Evolutionary conservation across 2,329 filamentous ascomycete genomes (phyloP).

Genomic region (Fusarium redolens): DNA sequence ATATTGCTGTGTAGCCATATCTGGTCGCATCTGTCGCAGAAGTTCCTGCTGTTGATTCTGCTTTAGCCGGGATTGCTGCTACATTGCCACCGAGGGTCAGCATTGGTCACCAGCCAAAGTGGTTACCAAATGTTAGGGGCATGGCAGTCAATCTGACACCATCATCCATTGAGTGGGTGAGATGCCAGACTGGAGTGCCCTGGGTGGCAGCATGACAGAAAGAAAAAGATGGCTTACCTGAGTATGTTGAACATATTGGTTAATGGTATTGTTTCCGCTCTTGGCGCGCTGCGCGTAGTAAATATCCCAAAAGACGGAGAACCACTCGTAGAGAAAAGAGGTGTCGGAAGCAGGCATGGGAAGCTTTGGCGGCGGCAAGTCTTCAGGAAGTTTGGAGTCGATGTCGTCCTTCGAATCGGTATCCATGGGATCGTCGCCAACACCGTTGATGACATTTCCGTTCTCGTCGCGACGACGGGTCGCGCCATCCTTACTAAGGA

Average conservation of each 20-base stretch:
- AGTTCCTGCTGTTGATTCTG: slow-evolving; percentile 83
- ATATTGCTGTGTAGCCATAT: slow-evolving; percentile 66
- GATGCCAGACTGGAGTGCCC: slow-evolving; percentile 20
- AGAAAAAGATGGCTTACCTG: slow-evolving; percentile 63
- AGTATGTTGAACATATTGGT: slow-evolving; percentile 83
- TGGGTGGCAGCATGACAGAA: slow-evolving; percentile 14
- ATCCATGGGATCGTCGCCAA: slow-evolving; percentile 81
- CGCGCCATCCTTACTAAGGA: slow-evolving; percentile 73
- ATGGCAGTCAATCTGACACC: slow-evolving; percentile 24
- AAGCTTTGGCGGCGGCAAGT: slow-evolving; percentile 80
- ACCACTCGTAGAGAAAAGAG: slow-evolving; percentile 97
- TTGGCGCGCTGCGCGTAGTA: slow-evolving; percentile 84
- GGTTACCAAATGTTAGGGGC: slow-evolving; percentile 39
- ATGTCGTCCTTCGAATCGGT: slow-evolving; percentile 84
- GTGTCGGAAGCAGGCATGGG: slow-evolving; percentile 73
- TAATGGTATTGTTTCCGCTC: slow-evolving; percentile 71
- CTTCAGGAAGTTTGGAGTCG: slow-evolving; percentile 78
- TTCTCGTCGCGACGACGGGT: slow-evolving; percentile 74
- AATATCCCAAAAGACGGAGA: slow-evolving; percentile 97
- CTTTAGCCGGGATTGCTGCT: slow-evolving; percentile 77
- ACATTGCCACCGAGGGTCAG: slow-evolving; percentile 33
- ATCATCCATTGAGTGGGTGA: slow-evolving; percentile 11
- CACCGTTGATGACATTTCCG: slow-evolving; percentile 74
- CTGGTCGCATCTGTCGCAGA: slow-evolving; percentile 76
- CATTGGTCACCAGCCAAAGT: slow-evolving; percentile 37